Percentiles rank a stretch among this genome's conserved stretches.
These are phyloP conservation scores for Globisporangium solare DNA, from an alignment of 352 stramenopile genomes.

Conservation along the genomic window DNA sequence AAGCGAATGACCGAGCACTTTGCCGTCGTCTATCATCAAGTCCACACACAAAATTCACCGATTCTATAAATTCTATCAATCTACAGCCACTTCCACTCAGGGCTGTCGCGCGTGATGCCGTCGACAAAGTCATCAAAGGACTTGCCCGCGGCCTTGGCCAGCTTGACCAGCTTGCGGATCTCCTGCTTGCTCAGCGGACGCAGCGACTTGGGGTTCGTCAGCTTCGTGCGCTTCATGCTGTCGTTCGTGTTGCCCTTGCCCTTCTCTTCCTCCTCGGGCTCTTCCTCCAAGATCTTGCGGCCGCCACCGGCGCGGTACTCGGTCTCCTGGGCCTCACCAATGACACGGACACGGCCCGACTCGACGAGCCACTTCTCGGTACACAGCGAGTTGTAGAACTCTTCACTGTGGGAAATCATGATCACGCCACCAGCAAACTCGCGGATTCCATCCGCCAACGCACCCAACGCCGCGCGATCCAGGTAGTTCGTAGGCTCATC, in stretches of 20 bases:
- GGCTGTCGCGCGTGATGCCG: constrained; percentile 47
- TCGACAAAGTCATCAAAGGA: constrained; percentile 64
- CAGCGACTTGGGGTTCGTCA: constrained; percentile 70
- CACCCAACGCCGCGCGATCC: constrained; percentile 59
- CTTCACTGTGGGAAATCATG: constrained; percentile 81
- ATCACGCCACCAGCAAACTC: constrained; percentile 67
- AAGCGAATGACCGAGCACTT: no score
- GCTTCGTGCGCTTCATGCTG: constrained; percentile 58
- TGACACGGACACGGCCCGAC: constrained; percentile 54
- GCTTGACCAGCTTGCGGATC: constrained; percentile 59
- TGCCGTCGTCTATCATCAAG: constrained; percentile 1
- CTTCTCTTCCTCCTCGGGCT: constrained; percentile 34
- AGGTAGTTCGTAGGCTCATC: constrained; percentile 89
- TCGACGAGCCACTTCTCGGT: constrained; percentile 76
- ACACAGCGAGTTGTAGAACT: constrained; percentile 81
- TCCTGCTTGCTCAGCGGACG: constrained; percentile 66
- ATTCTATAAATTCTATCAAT: constrained; percentile 2
- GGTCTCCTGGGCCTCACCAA: constrained; percentile 67
- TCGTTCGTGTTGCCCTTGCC: constrained; percentile 42
- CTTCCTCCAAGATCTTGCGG: constrained; percentile 58
- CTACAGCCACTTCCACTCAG: constrained; percentile 75
- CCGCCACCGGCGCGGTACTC: constrained; percentile 63
- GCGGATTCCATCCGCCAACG: constrained; percentile 61
- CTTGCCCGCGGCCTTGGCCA: constrained; percentile 50
- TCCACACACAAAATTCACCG: constrained; percentile 2